A percentile compares a stretch with the other conserved stretches of the same genome.
These are phyloP conservation scores for Laguncularia racemosa DNA, from an alignment of 345 rosid species.

Conservation along the genomic window DNA sequence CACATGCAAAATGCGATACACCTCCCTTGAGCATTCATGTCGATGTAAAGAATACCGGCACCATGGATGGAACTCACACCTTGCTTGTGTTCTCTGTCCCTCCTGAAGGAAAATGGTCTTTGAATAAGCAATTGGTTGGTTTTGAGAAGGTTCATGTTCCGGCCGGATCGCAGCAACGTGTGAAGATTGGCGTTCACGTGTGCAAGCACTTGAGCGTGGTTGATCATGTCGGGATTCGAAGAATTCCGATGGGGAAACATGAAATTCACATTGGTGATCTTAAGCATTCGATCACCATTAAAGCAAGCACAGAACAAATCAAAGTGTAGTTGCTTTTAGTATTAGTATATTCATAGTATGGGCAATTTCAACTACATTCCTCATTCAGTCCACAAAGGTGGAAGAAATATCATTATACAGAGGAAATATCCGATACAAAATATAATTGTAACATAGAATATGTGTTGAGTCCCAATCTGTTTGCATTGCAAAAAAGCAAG, in stretches of 20 bases:
- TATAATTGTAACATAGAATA: too few species aligned
- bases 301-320: slow-evolving; percentile 31
- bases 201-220: slow-evolving; percentile 79
- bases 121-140: slow-evolving; percentile 51
- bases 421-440: too few species aligned
- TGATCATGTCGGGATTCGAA: slow-evolving; percentile 66
- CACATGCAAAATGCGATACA: slow-evolving; percentile 49
- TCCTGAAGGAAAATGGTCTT: slow-evolving; percentile 41
- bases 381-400: too few species aligned
- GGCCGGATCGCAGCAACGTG: slow-evolving; percentile 42
- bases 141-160: slow-evolving; percentile 60
- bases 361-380: too few species aligned
- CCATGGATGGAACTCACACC: slow-evolving; percentile 66
- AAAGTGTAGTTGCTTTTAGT: slow-evolving; percentile 5
- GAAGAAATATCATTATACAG: too few species aligned
- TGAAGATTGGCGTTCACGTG: slow-evolving; percentile 44
- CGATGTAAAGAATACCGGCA: slow-evolving; percentile 63
- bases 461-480: too few species aligned
- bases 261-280: slow-evolving; percentile 54
- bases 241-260: slow-evolving; percentile 86
- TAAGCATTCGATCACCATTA: slow-evolving; percentile 70
- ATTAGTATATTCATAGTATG: too few species aligned
- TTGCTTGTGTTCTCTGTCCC: slow-evolving; percentile 59
- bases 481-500: too few species aligned
- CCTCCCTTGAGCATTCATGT: slow-evolving; percentile 39